Percentiles rank a stretch among this genome's conserved stretches.
Conservation (phyloP, 225 moss, liverwort and hornwort species). For the Polytrichum commune region DNA sequence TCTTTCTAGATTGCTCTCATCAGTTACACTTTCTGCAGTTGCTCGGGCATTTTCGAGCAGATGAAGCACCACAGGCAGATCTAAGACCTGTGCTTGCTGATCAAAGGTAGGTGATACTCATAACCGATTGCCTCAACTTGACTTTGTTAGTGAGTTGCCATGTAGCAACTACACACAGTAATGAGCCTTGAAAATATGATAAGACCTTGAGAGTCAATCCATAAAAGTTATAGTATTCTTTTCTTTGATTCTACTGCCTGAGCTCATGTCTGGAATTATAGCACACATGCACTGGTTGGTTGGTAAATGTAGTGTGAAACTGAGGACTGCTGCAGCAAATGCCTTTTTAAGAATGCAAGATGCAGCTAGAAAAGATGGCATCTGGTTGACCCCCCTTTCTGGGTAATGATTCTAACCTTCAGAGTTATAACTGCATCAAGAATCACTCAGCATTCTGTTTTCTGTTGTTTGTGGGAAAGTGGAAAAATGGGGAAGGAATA, state of each 20-base stretch:
- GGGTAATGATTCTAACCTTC: slow-evolving; percentile 21
- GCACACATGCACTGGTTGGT: neutral
- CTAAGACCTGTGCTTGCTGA: slow-evolving; percentile 54
- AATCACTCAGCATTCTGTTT: too few relatives aligned
- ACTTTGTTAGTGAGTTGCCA: too few relatives aligned
- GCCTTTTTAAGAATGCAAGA: slow-evolving; percentile 57
- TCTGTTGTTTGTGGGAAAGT: too few relatives aligned
- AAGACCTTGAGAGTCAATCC: too few relatives aligned
- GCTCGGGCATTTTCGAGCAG: slow-evolving; percentile 48
- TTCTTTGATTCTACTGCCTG: neutral
- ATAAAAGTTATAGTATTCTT: too few relatives aligned
- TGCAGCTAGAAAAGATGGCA: slow-evolving; percentile 48
- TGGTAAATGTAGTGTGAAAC: slow-evolving; percentile 35
- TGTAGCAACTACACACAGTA: neutral
- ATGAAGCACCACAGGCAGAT: slow-evolving; percentile 51
- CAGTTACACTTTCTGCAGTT: slow-evolving; percentile 19
- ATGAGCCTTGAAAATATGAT: neutral
- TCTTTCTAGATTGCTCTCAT: neutral
- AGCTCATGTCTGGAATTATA: neutral
- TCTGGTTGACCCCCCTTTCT: slow-evolving; percentile 55
- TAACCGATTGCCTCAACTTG: too few relatives aligned
- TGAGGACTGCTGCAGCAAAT: slow-evolving; percentile 50
- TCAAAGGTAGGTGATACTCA: slow-evolving; percentile 26
- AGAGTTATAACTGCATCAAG: too few relatives aligned
- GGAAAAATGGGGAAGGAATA: too few relatives aligned